Conservation (phyloP, 2,329 filamentous ascomycete species). For the Xylaria sp. region DNA sequence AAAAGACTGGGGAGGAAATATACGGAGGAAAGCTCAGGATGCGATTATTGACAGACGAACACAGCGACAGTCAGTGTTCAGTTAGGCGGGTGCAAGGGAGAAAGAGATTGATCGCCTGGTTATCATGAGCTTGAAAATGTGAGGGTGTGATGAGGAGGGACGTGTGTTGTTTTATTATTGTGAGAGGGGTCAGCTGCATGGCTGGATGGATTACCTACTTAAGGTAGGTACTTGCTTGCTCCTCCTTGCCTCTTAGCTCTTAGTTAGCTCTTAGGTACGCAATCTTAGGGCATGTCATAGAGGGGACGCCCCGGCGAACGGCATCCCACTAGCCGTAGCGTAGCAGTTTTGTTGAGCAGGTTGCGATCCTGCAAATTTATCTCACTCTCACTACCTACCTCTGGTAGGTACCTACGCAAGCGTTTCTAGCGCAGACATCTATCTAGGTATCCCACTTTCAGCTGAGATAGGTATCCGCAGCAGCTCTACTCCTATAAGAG, state of each 20-base stretch:
- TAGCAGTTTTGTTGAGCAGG: neutral
- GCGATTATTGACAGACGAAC: neutral
- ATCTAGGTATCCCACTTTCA: neutral
- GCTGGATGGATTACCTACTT: neutral
- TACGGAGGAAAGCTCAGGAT: neutral
- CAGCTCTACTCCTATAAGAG: neutral
- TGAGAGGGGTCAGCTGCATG: constrained; percentile 32
- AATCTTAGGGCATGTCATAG: neutral
- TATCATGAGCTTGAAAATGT: constrained; percentile 12
- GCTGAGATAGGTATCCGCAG: neutral
- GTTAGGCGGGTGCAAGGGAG: constrained; percentile 16
- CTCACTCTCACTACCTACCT: neutral
- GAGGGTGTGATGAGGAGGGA: constrained; percentile 16
- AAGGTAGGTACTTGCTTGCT: constrained; percentile 7
- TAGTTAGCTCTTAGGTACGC: neutral
- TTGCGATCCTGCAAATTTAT: constrained; percentile 1
- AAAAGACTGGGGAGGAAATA: neutral
- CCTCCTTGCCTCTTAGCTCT: neutral
- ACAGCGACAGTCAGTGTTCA: constrained; percentile 9
- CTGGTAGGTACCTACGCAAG: too few species aligned
- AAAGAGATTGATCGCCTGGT: constrained; percentile 21
- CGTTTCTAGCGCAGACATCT: neutral
- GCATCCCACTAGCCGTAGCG: constrained; percentile 19
- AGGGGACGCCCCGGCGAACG: constrained; percentile 15
- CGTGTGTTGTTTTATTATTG: constrained; percentile 25